Evolutionary conservation across 805 yeast species (phyloP).

Genomic region (Ogataea pini): DNA sequence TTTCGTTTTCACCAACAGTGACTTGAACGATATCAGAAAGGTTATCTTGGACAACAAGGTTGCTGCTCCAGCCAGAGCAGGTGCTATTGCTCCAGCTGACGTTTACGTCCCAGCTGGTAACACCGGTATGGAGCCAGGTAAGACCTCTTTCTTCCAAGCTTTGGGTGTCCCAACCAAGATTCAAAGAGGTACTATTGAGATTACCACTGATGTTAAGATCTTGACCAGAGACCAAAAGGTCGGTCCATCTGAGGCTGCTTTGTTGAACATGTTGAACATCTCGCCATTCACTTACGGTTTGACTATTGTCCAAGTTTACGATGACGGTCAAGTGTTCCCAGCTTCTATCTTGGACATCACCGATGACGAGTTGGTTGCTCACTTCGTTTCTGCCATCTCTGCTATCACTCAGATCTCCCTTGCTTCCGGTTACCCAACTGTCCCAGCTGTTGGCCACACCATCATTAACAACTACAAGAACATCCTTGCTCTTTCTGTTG

Average conservation of each 20-base stretch:
- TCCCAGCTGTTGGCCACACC: slow-evolving; percentile 99
- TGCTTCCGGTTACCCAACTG: slow-evolving; percentile 99
- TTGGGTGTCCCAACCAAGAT: slow-evolving; percentile 99
- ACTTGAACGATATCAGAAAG: slow-evolving; percentile 91
- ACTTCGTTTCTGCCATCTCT: slow-evolving; percentile 90
- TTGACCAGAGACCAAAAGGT: slow-evolving; percentile 83
- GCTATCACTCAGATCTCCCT: slow-evolving; percentile 94
- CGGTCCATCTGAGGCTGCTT: slow-evolving; percentile 98
- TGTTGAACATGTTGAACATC: slow-evolving; percentile 98
- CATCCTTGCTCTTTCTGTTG: slow-evolving; percentile 95
- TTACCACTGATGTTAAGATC: slow-evolving; percentile 94
- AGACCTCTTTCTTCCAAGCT: slow-evolving; percentile 99
- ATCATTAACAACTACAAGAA: slow-evolving; percentile 99
- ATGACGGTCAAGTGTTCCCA: slow-evolving; percentile 98
- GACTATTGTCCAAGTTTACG: slow-evolving; percentile 95
- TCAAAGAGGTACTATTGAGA: slow-evolving; percentile 99
- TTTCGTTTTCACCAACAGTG: slow-evolving; percentile 98
- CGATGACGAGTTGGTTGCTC: slow-evolving; percentile 90
- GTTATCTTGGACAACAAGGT: slow-evolving; percentile 87
- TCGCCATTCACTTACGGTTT: slow-evolving; percentile 99
- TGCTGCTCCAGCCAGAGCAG: slow-evolving; percentile 99
- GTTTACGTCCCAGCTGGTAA: slow-evolving; percentile 98
- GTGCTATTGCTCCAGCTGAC: slow-evolving; percentile 98
- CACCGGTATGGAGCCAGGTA: slow-evolving; percentile 99
- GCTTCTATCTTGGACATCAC: slow-evolving; percentile 96